Conservation (phyloP, 192 early-diverging fungal species). For the Powellomyces hirtus region DNA sequence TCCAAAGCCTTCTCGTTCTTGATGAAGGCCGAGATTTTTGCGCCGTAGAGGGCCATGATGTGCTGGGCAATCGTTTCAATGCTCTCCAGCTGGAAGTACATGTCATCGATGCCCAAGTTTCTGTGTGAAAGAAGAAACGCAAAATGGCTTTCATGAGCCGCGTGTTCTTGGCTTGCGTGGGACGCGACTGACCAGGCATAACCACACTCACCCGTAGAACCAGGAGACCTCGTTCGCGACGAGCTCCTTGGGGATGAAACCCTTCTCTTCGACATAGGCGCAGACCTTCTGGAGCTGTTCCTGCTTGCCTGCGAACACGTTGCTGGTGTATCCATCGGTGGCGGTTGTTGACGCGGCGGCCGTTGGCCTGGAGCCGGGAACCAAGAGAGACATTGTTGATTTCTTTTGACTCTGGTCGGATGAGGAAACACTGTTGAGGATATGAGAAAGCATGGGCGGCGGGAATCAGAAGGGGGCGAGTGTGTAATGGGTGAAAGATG, state of each 20-base stretch:
- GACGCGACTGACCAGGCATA: no score
- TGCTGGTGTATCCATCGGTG: conserved; percentile 53
- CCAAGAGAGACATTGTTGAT: conserved; percentile 37
- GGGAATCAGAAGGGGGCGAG: neutral
- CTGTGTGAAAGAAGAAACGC: conserved; percentile 50
- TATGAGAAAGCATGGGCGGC: neutral
- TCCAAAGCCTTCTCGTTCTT: conserved; percentile 78
- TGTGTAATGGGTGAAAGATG: neutral
- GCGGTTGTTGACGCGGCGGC: neutral
- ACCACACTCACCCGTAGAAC: conserved; percentile 95
- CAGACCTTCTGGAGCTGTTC: conserved; percentile 89
- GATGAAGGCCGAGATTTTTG: conserved; percentile 90
- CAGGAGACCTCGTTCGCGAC: conserved; percentile 88
- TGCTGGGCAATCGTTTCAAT: conserved; percentile 91
- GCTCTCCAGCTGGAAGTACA: conserved; percentile 93
- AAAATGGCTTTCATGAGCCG: neutral
- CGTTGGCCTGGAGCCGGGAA: conserved; percentile 28
- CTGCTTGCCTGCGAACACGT: conserved; percentile 86
- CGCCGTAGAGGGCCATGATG: conserved; percentile 94
- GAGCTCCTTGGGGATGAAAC: conserved; percentile 85
- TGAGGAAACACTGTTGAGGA: neutral
- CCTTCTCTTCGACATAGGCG: conserved; percentile 78
- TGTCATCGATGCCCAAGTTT: conserved; percentile 96
- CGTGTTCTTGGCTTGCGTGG: no score
- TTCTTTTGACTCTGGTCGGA: conserved; percentile 4